phyloP scores from a whole-genome alignment of 345 rosid species.

The Murraya koenigii region DNA sequence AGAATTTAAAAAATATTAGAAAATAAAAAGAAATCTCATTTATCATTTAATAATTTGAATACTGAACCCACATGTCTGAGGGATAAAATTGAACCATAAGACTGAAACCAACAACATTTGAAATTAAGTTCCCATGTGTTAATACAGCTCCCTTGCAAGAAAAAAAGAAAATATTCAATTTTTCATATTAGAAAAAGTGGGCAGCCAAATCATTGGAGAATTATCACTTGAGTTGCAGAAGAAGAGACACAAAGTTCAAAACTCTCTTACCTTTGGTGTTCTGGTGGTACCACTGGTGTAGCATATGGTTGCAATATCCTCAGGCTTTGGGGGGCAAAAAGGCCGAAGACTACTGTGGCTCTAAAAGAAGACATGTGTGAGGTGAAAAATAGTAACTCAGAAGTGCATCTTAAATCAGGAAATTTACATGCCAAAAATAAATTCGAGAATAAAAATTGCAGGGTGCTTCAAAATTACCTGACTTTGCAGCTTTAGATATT shows the following conservation, averaged over 20 bases:
- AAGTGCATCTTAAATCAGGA: background rate
- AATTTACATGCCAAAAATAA: background rate
- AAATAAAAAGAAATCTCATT: background rate
- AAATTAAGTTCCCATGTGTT: slow-evolving; percentile 82
- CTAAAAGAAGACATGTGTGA: slow-evolving; percentile 43
- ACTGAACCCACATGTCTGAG: slow-evolving; percentile 70
- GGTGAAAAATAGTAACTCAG: slow-evolving; percentile 3
- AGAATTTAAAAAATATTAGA: background rate
- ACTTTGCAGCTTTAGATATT: slow-evolving; percentile 55
- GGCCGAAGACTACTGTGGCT: slow-evolving; percentile 70
- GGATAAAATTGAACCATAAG: slow-evolving; percentile 33
- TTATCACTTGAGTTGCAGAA: slow-evolving; percentile 16
- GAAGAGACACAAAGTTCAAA: slow-evolving; percentile 16
- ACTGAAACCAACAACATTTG: slow-evolving; percentile 69
- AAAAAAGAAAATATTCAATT: slow-evolving; percentile 5
- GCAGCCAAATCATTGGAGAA: slow-evolving; percentile 11
- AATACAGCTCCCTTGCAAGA: slow-evolving; percentile 67
- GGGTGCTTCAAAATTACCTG: slow-evolving; percentile 38
- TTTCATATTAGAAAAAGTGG: slow-evolving; percentile 1
- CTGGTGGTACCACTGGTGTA: slow-evolving; percentile 99
- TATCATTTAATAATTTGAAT: slow-evolving; percentile 11
- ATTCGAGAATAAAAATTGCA: background rate
- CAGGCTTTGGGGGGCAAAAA: slow-evolving; percentile 71
- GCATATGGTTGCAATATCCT: slow-evolving; percentile 89
- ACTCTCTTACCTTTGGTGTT: slow-evolving; percentile 69